Base-by-base conservation (phyloP, 73 alveolate species). In the Stentor roeselii region DNA sequence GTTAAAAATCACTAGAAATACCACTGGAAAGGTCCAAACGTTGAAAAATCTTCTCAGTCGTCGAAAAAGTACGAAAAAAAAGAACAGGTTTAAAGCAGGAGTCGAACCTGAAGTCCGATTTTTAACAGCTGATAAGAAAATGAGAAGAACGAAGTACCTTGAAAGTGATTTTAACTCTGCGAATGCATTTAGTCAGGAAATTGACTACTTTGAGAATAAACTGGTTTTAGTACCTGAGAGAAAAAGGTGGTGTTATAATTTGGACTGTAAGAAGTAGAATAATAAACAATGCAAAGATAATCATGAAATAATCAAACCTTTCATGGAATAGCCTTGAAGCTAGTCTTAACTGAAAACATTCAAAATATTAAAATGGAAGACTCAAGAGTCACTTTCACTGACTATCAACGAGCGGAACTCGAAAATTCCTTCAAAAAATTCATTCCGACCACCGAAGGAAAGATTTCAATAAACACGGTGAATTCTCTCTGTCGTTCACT, bases 401-500 rank as follows among this genome's bases (percentile, higher is more conserved):
- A 67, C 80, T 67, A 67, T 34, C 80, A 67, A 67, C 21, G 37
- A 67, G 80, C 80, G 21, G 80, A 67, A 40, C 80, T 67, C 0
- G 80, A 67, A 34, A 67, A 67, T 40, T 67, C 80, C 21, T 67
- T 67, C 34, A 67, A 67, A 67, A 67, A 67, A 34, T 67, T 67
- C 34, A 27, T 32, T 32, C 80, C 80, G 37, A 67, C 15, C 80
- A 14, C 80, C 34, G 80, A 67, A 30, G 80, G 80, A n/a, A 67
- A 67, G 37, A 67, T 67, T 21, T 21, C 80, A 14, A 67, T 67
- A 21, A 40, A 67, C 1, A 67, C 42, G 1, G 42, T 67, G 41
- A 34, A 34, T 67, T 27, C 21, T 32, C 42, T 67, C 11, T 11
- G 21, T 67, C 21, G 34, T 27, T 21, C 80, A 15, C 11, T 67